Percentiles rank a stretch among this genome's conserved stretches.
These are phyloP conservation scores for Dispira parvispora DNA, from an alignment of 192 early-diverging fungal genomes.

Conservation along the genomic window DNA sequence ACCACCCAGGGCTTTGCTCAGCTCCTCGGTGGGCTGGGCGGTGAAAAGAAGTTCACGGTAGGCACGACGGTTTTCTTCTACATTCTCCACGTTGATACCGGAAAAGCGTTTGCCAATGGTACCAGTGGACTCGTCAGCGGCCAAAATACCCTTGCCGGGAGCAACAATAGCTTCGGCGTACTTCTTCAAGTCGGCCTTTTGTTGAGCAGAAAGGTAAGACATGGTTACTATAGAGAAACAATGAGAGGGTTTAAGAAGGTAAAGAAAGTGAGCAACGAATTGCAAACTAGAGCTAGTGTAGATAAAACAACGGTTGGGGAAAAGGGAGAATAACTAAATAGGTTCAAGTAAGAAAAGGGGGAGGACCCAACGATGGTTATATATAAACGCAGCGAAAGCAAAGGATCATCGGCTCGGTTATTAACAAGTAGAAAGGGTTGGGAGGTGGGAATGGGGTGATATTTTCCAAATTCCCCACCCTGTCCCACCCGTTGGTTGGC, in stretches of 20 bases:
- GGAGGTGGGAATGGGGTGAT: too few relatives aligned
- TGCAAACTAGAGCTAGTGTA: neutral
- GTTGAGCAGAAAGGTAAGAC: neutral
- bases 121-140: conserved; percentile 30
- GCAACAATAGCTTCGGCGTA: conserved; percentile 26
- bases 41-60: conserved; percentile 30
- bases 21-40: conserved; percentile 9
- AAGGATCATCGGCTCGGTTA: too few relatives aligned
- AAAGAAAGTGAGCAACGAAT: neutral
- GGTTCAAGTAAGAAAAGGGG: neutral
- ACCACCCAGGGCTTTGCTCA: conserved; percentile 23
- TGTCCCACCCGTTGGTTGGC: too few relatives aligned
- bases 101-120: conserved; percentile 29
- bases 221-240: neutral
- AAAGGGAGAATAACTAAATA: neutral
- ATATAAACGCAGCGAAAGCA: too few relatives aligned
- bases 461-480: too few relatives aligned
- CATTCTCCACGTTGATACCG: conserved; percentile 23
- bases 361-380: neutral
- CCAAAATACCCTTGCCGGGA: conserved; percentile 27
- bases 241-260: neutral
- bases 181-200: conserved; percentile 16
- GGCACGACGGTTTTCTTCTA: conserved; percentile 27
- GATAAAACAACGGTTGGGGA: neutral
- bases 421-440: too few relatives aligned